Evolutionary conservation across 2,329 filamentous ascomycete species (phyloP).

Genomic region (Leptodontidium sp.): DNA sequence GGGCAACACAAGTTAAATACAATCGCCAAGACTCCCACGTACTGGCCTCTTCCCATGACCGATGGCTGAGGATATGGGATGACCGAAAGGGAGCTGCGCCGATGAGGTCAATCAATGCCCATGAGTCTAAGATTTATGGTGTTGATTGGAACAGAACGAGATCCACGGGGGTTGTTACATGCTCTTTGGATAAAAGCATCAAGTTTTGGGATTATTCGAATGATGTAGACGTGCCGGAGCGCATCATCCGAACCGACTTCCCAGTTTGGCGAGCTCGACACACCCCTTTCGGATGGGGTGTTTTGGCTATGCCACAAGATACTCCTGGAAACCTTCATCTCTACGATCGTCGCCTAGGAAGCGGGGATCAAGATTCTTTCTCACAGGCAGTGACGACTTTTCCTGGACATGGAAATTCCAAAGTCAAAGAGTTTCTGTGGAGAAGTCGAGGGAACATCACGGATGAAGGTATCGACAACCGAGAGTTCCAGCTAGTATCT

Average conservation of each 20-base stretch:
- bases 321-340: slow-evolving; percentile 86
- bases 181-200: slow-evolving; percentile 89
- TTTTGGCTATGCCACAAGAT: slow-evolving; percentile 91
- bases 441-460: slow-evolving; percentile 74
- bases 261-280: slow-evolving; percentile 92
- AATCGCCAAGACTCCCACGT: slow-evolving; percentile 88
- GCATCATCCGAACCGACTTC: slow-evolving; percentile 82
- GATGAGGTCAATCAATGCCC: slow-evolving; percentile 84
- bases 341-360: slow-evolving; percentile 70
- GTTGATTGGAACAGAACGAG: slow-evolving; percentile 91
- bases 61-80: slow-evolving; percentile 90
- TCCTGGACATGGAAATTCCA: slow-evolving; percentile 64
- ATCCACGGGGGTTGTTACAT: slow-evolving; percentile 78
- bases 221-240: slow-evolving; percentile 71
- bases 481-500: slow-evolving; percentile 92
- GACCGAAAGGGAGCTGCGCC: slow-evolving; percentile 80
- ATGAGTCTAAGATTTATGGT: slow-evolving; percentile 93
- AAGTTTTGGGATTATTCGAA: slow-evolving; percentile 88
- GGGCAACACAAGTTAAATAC: slow-evolving; percentile 95
- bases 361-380: slow-evolving; percentile 54
- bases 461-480: slow-evolving; percentile 75
- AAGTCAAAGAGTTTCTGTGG: slow-evolving; percentile 94
- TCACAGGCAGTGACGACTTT: slow-evolving; percentile 65
- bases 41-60: slow-evolving; percentile 89
- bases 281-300: slow-evolving; percentile 85